Evolutionary conservation across 768 basidiomycete genomes (phyloP), one percentile per base, ranked within the genome.

Genomic region (Leucocoprinus sp.): DNA sequence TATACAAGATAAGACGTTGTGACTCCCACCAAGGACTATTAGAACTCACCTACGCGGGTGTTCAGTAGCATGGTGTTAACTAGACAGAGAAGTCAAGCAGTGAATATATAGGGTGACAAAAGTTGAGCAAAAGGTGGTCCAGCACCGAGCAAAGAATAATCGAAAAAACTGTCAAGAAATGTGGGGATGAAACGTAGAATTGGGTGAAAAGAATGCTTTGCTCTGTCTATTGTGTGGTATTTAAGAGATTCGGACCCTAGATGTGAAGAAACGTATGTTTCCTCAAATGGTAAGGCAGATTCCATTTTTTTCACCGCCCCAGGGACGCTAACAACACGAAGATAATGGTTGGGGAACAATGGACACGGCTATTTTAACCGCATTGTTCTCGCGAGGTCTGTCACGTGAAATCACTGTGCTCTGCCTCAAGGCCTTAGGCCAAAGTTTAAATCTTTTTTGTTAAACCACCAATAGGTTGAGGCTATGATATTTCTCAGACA

Each of bases 1-100:
- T 73, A 47, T 8, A 43, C 22, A 34, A 14, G 24, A 11, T 40
- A 1, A 28, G 18, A 27, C 24, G 4, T 12, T 18, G 24, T 17
- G 17, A 9, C n/a, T 41, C 24, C 7, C 6, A 9, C 15, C 17
- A 15, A 17, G 18, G 17, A 15, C 9, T 8, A 27, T 17, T 9
- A 21, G 2, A 14, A 19, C 46, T 48, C 23, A 48, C 46, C 19
- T 41, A 39, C 33, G 18, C 39, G 39, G 2, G 23, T 19, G 18
- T 41, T 48, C 23, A 48, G 15, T 23, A 27, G 37, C 44, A 45
- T 45, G 17, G 18, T 28, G 31, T 31, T 36, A 11, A 17, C n/a
- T 2, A 36, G 23, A 35, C 2, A 24, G 18, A 8, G 5, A 37
- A 28, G 28, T 37, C 11, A 37, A 33, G n/a, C 26, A 37, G 18